Conservation (phyloP, 805 yeast genomes). For the Lipomyces spencermartinsiae region DNA sequence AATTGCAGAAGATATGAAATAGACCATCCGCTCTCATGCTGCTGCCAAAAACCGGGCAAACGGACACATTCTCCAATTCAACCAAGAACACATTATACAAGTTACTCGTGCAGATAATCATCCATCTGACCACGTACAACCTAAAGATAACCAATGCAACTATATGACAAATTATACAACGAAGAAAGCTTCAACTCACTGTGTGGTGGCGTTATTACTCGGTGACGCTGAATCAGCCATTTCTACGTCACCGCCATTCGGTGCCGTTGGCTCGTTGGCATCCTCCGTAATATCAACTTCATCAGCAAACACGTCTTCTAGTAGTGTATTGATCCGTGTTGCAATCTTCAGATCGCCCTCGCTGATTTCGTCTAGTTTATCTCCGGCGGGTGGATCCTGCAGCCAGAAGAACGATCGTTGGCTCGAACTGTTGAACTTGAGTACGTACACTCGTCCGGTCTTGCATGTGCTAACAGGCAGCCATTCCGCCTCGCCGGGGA, state of each 20-base stretch:
- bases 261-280: constrained; percentile 8
- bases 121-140: constrained; percentile 8
- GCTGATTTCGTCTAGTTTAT: constrained; percentile 61
- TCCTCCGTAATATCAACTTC: constrained; percentile 35
- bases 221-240: constrained; percentile 28
- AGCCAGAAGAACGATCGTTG: constrained; percentile 69
- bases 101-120: constrained; percentile 2
- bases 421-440: constrained; percentile 68
- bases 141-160: constrained; percentile 9
- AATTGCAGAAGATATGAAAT: neutral
- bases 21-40: constrained; percentile 12
- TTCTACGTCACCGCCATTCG: constrained; percentile 31
- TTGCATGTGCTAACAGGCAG: constrained; percentile 69
- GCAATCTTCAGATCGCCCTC: constrained; percentile 61
- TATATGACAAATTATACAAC: neutral
- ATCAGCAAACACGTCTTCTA: constrained; percentile 49
- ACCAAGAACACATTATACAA: neutral
- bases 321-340: constrained; percentile 56
- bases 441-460: constrained; percentile 77
- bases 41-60: constrained; percentile 1
- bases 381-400: constrained; percentile 72
- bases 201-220: constrained; percentile 15
- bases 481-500: constrained; percentile 88
- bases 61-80: neutral
- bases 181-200: constrained; percentile 29